Conservation (phyloP, 345 rosid species). For the Aethionema arabicum region DNA sequence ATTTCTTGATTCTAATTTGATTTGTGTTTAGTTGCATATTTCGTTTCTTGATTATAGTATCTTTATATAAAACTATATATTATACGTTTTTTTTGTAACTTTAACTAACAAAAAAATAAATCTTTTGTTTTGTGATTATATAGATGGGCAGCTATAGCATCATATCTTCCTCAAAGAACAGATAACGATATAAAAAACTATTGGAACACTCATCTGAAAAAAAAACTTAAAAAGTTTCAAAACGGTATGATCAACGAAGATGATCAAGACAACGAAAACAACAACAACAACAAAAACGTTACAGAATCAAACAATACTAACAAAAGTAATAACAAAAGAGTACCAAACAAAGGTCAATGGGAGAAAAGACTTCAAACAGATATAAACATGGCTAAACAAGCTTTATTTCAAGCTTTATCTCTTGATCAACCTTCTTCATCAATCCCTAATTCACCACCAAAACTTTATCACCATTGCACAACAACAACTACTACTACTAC, state of each 20-base stretch:
- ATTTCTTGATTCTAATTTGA: too few species aligned
- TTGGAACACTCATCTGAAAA: constrained; percentile 92
- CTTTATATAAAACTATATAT: too few species aligned
- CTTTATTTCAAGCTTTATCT: constrained; percentile 77
- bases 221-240: constrained; percentile 64
- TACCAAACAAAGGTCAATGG: constrained; percentile 70
- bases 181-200: constrained; percentile 93
- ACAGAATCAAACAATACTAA: constrained; percentile 15
- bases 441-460: constrained; percentile 27
- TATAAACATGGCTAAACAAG: constrained; percentile 78
- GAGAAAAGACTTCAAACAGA: constrained; percentile 89
- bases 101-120: too few species aligned
- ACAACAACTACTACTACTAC: not conserved
- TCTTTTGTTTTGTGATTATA: not conserved
- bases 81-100: not conserved
- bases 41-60: too few species aligned
- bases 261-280: constrained; percentile 10
- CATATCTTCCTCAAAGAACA: constrained; percentile 94
- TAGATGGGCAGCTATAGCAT: constrained; percentile 99
- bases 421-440: constrained; percentile 46
- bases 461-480: constrained; percentile 11
- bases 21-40: too few species aligned
- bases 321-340: constrained; percentile 20
- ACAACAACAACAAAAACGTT: constrained; percentile 10
- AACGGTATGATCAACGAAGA: not conserved